These are phyloP conservation scores for Theobroma cacao DNA, from an alignment of 345 rosid species.

Conservation along the genomic window DNA sequence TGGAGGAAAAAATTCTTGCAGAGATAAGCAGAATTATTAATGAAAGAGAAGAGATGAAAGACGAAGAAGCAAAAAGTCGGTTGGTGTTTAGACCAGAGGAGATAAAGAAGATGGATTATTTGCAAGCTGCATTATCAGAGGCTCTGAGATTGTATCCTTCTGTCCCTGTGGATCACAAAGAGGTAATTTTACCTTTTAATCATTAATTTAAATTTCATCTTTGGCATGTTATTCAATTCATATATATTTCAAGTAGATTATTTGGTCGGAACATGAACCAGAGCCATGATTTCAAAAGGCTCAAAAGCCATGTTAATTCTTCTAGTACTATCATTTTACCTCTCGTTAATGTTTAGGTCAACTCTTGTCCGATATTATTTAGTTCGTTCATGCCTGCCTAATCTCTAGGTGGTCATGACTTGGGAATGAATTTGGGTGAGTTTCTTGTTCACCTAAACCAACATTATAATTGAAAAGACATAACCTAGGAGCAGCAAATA, in stretches of 20 bases:
- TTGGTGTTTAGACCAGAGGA: conserved; percentile 69
- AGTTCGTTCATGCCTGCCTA: not conserved
- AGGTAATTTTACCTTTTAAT: conserved; percentile 48
- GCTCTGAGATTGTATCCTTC: conserved; percentile 93
- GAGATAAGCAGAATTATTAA: conserved; percentile 56
- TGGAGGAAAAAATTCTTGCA: conserved; percentile 54
- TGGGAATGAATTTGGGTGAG: not conserved
- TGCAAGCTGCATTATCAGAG: conserved; percentile 93
- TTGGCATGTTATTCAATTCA: not conserved
- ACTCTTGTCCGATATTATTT: not conserved
- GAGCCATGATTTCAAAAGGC: not conserved
- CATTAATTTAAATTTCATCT: not conserved
- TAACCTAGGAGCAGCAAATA: not conserved
- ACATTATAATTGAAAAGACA: not conserved
- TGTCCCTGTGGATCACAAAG: conserved; percentile 93
- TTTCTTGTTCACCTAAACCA: conserved; percentile 32
- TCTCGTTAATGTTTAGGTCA: not conserved
- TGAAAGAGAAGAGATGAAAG: conserved; percentile 38
- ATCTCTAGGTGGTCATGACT: not conserved
- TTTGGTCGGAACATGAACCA: not conserved
- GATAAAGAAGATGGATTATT: conserved; percentile 92
- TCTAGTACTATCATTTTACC: not conserved
- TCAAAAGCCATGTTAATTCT: not conserved
- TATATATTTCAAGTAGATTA: not conserved
- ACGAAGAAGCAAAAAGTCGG: conserved; percentile 13